Conservation (phyloP, 257 asterid species). For the Solanum commersonii region DNA sequence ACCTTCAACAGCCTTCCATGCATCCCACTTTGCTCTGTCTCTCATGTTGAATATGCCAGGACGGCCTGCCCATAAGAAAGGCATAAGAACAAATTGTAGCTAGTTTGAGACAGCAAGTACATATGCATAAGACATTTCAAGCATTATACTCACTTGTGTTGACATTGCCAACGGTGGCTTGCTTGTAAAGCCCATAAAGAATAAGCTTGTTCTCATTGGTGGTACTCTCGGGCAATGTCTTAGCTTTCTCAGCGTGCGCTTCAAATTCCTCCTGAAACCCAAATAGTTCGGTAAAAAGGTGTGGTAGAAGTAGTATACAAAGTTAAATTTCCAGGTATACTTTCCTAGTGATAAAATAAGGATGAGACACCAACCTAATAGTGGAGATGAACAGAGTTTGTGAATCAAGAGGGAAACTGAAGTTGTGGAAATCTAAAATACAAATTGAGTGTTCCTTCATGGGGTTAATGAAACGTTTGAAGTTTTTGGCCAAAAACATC, state of each 20-base stretch:
- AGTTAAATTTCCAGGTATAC: neutral
- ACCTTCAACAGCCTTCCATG: constrained; percentile 98
- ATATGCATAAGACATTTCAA: neutral
- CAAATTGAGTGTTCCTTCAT: neutral
- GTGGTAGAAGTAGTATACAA: neutral
- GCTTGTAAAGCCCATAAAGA: constrained; percentile 84
- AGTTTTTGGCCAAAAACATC: too few relatives aligned
- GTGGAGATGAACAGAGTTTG: neutral
- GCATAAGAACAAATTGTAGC: neutral
- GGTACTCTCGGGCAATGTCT: constrained; percentile 68
- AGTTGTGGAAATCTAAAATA: neutral
- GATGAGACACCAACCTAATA: neutral
- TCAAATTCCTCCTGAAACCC: constrained; percentile 81
- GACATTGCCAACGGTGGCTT: constrained; percentile 66
- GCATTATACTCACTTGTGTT: constrained; percentile 51
- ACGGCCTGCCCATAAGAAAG: constrained; percentile 47
- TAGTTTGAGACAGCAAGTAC: neutral
- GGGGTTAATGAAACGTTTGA: neutral
- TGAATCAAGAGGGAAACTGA: neutral
- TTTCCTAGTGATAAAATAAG: neutral
- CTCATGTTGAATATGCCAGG: constrained; percentile 76
- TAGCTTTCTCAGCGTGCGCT: constrained; percentile 76
- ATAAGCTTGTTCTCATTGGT: constrained; percentile 63
- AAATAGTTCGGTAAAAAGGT: neutral
- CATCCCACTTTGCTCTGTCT: constrained; percentile 98